Percentiles rank a stretch among this genome's conserved stretches.
phyloP scores from a whole-genome alignment of 257 asterid species.

The Solanum verrucosum region DNA sequence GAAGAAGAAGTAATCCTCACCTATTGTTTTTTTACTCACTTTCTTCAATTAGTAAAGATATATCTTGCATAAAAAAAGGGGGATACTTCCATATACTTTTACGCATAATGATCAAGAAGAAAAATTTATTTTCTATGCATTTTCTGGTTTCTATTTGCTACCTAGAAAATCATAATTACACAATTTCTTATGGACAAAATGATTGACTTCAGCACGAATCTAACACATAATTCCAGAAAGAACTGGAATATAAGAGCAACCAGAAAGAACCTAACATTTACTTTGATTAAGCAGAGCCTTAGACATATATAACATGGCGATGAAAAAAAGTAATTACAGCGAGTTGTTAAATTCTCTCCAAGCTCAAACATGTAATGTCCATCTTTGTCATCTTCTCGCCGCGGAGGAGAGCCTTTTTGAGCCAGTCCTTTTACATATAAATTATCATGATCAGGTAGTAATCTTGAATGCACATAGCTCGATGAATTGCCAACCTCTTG shows the following conservation, averaged over 20 bases:
- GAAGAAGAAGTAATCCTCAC: neutral
- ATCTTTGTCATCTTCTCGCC: conserved; percentile 53
- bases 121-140: neutral
- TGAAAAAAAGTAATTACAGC: conserved; percentile 35
- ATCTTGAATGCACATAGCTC: conserved; percentile 45
- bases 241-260: neutral
- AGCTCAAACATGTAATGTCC: conserved; percentile 53
- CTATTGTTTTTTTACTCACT: neutral
- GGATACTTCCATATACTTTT: neutral
- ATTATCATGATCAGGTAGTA: conserved; percentile 26
- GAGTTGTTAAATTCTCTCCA: conserved; percentile 55
- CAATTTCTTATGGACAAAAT: neutral
- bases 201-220: neutral
- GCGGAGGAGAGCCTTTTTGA: conserved; percentile 54
- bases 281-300: neutral
- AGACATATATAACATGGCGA: conserved; percentile 8
- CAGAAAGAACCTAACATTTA: neutral
- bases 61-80: neutral
- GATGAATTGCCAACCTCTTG: conserved; percentile 42
- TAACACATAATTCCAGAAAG: neutral
- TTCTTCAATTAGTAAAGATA: neutral
- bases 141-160: neutral
- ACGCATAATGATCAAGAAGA: neutral
- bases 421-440: conserved; percentile 29
- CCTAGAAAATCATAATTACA: neutral